Evolutionary conservation across 208 protist species (phyloP), one percentile per base, ranked within the genome.

Genomic region (Crithidia fasciculata): DNA sequence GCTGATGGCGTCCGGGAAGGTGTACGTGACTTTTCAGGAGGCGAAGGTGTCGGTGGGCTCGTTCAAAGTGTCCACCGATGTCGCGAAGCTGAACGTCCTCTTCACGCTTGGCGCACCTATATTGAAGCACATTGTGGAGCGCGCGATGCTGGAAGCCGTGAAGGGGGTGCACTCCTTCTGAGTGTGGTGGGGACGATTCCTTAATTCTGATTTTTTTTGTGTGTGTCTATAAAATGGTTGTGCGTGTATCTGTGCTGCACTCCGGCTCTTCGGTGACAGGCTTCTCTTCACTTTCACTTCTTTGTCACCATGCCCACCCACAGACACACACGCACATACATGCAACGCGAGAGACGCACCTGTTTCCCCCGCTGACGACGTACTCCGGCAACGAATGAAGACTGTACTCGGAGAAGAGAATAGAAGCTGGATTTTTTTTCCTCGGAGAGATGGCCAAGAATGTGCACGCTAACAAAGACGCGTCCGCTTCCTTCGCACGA

Each of bases 71-170:
- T 80, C 79, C 5, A 90, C 76, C n/a, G 76, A 82, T 13, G 72
- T 88, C 45, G 71, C 59, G 4, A 83, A 80, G 73, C 61, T 93
- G 8, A 85, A 89, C 45, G 53, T 82, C 2, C 66, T 90, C 6
- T 72, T 67, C 10, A 79, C 82, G 0, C 70, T 95, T 16, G 80
- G 86, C 2, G 64, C 80, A n/a, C 81, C 86, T 2, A 63, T 90
- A 19, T 45, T 95, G 43, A 84, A 82, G 67, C 44, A 65, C 10
- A 69, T 78, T 19, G 16, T 94, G 15, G 64, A 86, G 59, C 70
- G 53, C 47, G 58, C 70, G 15, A 61, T 78, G n/a, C n/a, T 74
- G 37, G 44, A 64, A 0, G 19, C 36, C 13, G 58, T 76, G 12
- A 71, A 41, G 37, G 57, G 82, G 16, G 40, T 57, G 57, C 73